Evolutionary conservation across 768 basidiomycete genomes (phyloP).

Genomic region (Strobilomyces dryophilus): DNA sequence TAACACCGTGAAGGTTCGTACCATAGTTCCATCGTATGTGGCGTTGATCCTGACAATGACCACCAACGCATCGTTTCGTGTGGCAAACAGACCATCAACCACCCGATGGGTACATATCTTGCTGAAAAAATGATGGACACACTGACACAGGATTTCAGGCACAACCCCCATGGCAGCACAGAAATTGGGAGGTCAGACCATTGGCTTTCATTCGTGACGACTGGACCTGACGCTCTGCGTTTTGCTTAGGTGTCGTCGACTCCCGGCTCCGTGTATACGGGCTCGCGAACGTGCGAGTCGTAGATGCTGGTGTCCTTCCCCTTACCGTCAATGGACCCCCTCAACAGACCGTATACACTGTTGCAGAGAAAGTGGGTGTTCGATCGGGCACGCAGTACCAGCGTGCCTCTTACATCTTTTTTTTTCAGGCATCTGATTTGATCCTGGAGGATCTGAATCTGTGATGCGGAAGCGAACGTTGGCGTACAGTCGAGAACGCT

Average conservation of each 20-base stretch:
- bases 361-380: not conserved
- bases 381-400: not conserved
- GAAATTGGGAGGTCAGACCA: not conserved
- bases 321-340: not conserved
- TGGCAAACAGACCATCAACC: not conserved
- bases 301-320: not conserved
- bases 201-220: not conserved
- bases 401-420: not conserved
- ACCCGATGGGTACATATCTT: not conserved
- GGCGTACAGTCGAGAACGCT: not conserved
- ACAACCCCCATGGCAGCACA: constrained; percentile 2
- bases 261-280: not conserved
- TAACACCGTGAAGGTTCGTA: not conserved
- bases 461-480: not conserved
- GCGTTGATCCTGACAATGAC: not conserved
- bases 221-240: not conserved
- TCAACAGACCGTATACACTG: not conserved
- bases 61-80: not conserved
- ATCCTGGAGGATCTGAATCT: not conserved
- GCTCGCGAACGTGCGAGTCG: not conserved
- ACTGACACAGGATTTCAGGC: not conserved
- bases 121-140: not conserved
- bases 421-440: not conserved
- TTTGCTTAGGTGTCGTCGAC: not conserved
- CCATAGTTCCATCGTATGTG: not conserved